Conservation (phyloP, 2,329 filamentous ascomycete genomes). For the Fusarium duplospermum region DNA sequence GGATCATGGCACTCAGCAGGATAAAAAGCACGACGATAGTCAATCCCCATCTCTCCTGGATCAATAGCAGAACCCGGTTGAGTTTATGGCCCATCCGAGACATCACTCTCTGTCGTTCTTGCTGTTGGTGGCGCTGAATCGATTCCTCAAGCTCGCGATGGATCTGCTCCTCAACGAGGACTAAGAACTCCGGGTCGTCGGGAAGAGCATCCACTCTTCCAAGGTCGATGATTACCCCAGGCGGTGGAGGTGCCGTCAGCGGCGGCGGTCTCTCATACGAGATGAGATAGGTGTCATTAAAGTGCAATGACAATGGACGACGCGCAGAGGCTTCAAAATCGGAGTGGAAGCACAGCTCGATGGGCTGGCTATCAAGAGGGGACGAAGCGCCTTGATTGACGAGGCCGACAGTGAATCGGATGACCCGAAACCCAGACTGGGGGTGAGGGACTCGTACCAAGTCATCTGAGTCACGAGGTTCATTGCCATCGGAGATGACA, state of each 20-base stretch:
- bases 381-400: background rate
- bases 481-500: background rate
- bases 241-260: background rate
- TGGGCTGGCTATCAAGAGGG: background rate
- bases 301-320: slow-evolving; percentile 1
- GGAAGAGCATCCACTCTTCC: background rate
- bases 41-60: background rate
- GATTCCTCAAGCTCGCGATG: background rate
- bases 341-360: slow-evolving; percentile 9
- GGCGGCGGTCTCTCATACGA: background rate
- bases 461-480: background rate
- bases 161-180: slow-evolving; percentile 1
- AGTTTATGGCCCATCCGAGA: too few species aligned
- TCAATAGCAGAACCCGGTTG: too few species aligned
- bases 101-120: background rate
- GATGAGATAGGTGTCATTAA: background rate
- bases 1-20: background rate
- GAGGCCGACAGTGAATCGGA: background rate
- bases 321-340: background rate
- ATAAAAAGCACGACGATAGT: background rate
- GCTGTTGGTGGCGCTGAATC: background rate
- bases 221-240: background rate
- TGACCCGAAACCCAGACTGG: background rate
- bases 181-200: background rate
- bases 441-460: background rate